These are phyloP conservation scores for Vachellia collinsii DNA, from an alignment of 306 rosid genomes.

Conservation along the genomic window DNA sequence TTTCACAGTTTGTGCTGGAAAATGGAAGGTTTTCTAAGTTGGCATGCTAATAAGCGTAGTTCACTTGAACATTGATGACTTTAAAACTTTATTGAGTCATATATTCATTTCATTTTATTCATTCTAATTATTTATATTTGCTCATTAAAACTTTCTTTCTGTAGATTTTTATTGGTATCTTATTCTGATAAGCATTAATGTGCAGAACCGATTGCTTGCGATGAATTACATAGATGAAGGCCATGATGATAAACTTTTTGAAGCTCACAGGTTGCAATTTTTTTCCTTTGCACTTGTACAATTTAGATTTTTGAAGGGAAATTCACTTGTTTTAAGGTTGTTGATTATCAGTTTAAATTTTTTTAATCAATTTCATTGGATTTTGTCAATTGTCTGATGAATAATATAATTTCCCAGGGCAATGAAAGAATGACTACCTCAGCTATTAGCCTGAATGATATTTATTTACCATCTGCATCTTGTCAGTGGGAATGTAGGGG, in stretches of 20 bases:
- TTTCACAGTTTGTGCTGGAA: not conserved
- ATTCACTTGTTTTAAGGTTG: not conserved
- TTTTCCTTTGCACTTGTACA: slow-evolving; percentile 26
- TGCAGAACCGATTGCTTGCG: slow-evolving; percentile 92
- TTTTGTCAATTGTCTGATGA: not conserved
- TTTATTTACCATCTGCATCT: slow-evolving; percentile 7
- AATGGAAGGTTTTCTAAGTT: not conserved
- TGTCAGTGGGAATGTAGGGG: not conserved
- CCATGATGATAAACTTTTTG: slow-evolving; percentile 77
- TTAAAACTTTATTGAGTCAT: not conserved
- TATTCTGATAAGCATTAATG: slow-evolving; percentile 22
- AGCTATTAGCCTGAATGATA: not conserved
- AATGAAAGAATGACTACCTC: not conserved
- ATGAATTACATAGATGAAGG: slow-evolving; percentile 94
- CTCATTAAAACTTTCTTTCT: not conserved
- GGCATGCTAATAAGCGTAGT: slow-evolving; percentile 3
- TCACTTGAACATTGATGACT: slow-evolving; percentile 1
- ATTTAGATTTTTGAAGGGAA: slow-evolving; percentile 8
- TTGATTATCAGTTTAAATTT: not conserved
- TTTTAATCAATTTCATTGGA: slow-evolving; percentile 11
- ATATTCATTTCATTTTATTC: slow-evolving; percentile 3
- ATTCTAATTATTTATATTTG: slow-evolving; percentile 1
- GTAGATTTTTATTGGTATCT: slow-evolving; percentile 12
- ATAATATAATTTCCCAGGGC: slow-evolving; percentile 1
- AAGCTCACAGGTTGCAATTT: slow-evolving; percentile 78